A percentile compares a stretch with the other conserved stretches of the same genome.
Evolutionary conservation across 345 rosid species (phyloP).

Genomic region (Carallia pectinifolia): DNA sequence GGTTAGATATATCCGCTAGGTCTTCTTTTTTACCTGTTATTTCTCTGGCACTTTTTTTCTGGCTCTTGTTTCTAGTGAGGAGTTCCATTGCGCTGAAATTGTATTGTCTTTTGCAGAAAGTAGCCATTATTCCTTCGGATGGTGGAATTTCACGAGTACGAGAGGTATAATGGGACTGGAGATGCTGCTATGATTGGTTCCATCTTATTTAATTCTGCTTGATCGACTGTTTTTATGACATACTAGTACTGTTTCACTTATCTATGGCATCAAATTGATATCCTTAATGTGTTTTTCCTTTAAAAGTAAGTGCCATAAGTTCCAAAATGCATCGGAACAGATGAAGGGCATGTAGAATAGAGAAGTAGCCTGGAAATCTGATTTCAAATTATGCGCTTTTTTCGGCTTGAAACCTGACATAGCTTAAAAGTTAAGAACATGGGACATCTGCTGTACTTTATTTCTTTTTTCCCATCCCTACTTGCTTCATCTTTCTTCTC

Average conservation of each 20-base stretch:
- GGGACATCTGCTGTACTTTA: not conserved
- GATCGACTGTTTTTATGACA: not conserved
- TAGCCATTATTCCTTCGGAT: constrained; percentile 72
- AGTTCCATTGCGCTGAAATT: constrained; percentile 12
- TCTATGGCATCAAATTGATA: not conserved
- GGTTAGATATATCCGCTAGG: constrained; percentile 41
- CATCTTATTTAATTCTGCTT: not conserved
- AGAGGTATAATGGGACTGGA: constrained; percentile 46
- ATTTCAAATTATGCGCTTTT: not conserved
- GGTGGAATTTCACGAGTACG: constrained; percentile 69
- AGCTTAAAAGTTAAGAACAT: not conserved
- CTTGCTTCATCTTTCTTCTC: too few species aligned
- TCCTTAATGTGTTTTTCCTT: not conserved
- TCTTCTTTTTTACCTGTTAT: not conserved
- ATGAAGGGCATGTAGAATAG: not conserved
- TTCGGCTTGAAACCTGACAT: constrained; percentile 1
- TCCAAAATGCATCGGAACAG: not conserved
- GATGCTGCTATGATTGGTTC: not conserved
- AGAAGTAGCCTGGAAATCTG: not conserved
- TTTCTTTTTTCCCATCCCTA: not conserved
- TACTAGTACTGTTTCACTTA: not conserved
- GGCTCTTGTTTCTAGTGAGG: not conserved
- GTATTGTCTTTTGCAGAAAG: constrained; percentile 54
- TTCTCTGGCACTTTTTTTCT: not conserved
- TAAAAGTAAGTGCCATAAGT: not conserved